A percentile compares a stretch with the other conserved stretches of the same genome.
Conservation (phyloP, 2,329 filamentous ascomycete species). For the Blastomyces emzantsi region DNA sequence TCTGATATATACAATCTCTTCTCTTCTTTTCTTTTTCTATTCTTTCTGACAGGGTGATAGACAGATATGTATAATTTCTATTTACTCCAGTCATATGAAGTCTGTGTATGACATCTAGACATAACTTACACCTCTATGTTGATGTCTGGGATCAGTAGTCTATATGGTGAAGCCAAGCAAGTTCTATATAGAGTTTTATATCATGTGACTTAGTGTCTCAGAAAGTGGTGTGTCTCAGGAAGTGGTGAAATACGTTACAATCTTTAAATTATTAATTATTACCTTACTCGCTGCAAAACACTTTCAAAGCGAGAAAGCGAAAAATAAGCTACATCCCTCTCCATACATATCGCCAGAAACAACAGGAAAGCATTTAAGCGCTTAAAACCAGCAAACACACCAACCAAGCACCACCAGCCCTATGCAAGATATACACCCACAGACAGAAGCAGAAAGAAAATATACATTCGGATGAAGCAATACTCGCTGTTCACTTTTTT, state of each 20-base stretch:
- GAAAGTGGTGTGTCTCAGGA: no score
- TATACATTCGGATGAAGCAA: not conserved
- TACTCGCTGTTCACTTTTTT: not conserved
- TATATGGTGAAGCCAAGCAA: not conserved
- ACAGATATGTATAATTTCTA: not conserved
- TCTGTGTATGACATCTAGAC: slow-evolving; percentile 8
- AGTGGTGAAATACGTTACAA: no score
- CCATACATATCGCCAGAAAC: not conserved
- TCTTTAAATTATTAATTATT: not conserved
- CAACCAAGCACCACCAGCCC: not conserved
- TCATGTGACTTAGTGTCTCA: not conserved
- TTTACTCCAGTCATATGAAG: slow-evolving; percentile 10
- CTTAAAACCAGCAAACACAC: not conserved
- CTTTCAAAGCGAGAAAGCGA: not conserved
- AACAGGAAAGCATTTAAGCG: not conserved
- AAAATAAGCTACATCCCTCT: not conserved
- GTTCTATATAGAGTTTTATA: slow-evolving; percentile 3
- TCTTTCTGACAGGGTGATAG: not conserved
- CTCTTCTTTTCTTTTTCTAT: not conserved
- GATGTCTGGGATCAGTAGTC: slow-evolving; percentile 6
- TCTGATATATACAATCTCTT: slow-evolving; percentile 7
- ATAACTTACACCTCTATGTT: slow-evolving; percentile 9
- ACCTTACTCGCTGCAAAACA: not conserved
- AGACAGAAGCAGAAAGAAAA: no score
- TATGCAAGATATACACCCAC: not conserved